These are phyloP conservation scores for Geosmithia flava DNA, from an alignment of 2,329 filamentous ascomycete genomes.

Conservation along the genomic window DNA sequence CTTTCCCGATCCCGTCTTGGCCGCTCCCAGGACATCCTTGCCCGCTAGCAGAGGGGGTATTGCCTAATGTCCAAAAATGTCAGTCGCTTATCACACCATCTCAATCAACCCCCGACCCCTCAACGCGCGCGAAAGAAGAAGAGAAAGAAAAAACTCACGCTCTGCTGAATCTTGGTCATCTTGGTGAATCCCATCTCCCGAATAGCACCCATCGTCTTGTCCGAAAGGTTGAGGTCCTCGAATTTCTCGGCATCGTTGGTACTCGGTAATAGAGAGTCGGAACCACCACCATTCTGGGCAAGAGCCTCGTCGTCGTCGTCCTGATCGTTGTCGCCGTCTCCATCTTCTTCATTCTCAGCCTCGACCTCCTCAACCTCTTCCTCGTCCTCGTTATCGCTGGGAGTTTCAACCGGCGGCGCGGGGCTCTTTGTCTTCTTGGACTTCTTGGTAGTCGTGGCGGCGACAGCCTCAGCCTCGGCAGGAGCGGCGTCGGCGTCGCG, in stretches of 20 bases:
- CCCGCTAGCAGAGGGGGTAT: constrained; percentile 85
- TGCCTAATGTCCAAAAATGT: no score
- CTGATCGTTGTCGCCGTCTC: constrained; percentile 15
- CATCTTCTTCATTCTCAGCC: constrained; percentile 10
- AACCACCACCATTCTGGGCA: constrained; percentile 17
- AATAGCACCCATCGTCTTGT: constrained; percentile 81
- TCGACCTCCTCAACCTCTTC: constrained; percentile 13
- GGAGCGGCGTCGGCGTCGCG: constrained; percentile 15
- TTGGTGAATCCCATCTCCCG: constrained; percentile 83
- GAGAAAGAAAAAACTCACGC: constrained; percentile 17
- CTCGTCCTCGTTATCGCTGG: constrained; percentile 13
- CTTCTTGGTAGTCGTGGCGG: constrained; percentile 17
- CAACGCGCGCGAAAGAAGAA: no score
- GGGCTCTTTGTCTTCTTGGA: constrained; percentile 28
- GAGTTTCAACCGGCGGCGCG: constrained; percentile 14
- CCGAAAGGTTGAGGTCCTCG: constrained; percentile 70
- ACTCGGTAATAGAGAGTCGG: constrained; percentile 35
- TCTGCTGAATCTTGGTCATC: constrained; percentile 91
- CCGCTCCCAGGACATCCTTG: constrained; percentile 84
- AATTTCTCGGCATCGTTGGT: constrained; percentile 59
- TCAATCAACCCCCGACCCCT: no score
- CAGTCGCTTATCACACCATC: no score
- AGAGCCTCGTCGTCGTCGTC: constrained; percentile 17
- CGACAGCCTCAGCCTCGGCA: constrained; percentile 8
- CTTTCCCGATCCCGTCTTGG: constrained; percentile 94